A percentile compares a stretch with the other conserved stretches of the same genome.
phyloP scores from a whole-genome alignment of 176 grass and related monocot species.

The Aegilops sharonensis region DNA sequence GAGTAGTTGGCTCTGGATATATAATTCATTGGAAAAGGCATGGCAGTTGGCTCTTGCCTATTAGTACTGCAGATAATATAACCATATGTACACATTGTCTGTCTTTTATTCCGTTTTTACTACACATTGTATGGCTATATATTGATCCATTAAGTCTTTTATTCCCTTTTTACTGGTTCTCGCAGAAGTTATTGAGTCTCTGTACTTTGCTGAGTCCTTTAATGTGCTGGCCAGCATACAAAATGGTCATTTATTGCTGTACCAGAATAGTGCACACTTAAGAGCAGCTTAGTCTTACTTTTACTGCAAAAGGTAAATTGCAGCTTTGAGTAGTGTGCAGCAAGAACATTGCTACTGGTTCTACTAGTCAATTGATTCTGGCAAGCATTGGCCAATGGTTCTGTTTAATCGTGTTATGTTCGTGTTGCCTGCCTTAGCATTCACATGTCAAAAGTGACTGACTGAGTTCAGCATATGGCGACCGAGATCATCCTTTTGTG shows the following conservation, averaged over 20 bases:
- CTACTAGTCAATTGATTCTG: neutral
- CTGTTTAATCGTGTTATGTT: neutral
- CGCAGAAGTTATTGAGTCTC: neutral
- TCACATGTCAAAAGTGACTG: neutral
- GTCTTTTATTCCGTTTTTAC: too few relatives aligned
- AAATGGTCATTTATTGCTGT: neutral
- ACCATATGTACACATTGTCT: too few relatives aligned
- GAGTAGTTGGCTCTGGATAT: neutral
- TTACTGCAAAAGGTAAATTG: neutral
- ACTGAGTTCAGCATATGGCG: neutral
- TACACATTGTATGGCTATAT: too few relatives aligned
- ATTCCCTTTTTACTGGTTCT: neutral
- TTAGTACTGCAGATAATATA: too few relatives aligned
- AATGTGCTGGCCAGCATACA: slow-evolving; percentile 1
- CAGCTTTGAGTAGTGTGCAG: neutral
- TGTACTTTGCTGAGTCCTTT: neutral
- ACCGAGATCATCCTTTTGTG: slow-evolving; percentile 1
- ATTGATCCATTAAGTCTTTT: too few relatives aligned
- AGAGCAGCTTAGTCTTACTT: neutral
- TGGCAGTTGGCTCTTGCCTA: too few relatives aligned
- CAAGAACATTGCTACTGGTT: neutral
- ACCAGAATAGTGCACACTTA: neutral
- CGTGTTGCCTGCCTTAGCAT: neutral
- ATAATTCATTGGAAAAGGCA: too few relatives aligned
- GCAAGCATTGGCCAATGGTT: neutral